Evolutionary conservation across 2,329 filamentous ascomycete species (phyloP).

Genomic region (Coniochaeta pulveracea): DNA sequence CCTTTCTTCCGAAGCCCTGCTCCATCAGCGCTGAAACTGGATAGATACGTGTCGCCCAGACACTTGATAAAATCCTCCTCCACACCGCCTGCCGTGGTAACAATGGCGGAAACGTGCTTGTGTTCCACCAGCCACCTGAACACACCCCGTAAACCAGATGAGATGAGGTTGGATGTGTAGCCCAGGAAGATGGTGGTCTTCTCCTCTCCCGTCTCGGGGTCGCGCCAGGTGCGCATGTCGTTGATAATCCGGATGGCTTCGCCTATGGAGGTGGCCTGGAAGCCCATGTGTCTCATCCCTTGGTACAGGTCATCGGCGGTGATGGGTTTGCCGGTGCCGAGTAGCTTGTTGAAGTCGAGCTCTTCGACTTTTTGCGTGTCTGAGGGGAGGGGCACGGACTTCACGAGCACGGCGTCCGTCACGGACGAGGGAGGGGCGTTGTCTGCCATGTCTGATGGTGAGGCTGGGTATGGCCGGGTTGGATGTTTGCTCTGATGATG

Average conservation of each 20-base stretch:
- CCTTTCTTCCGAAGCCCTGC: slow-evolving; percentile 71
- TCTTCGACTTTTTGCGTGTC: slow-evolving; percentile 75
- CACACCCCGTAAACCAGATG: slow-evolving; percentile 83
- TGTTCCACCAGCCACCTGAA: slow-evolving; percentile 90
- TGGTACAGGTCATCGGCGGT: slow-evolving; percentile 76
- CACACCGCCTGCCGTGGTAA: slow-evolving; percentile 89
- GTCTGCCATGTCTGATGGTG: too few relatives aligned
- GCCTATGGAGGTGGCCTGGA: slow-evolving; percentile 58
- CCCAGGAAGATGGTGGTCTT: slow-evolving; percentile 91
- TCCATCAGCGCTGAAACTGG: slow-evolving; percentile 69
- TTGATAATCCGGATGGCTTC: slow-evolving; percentile 90
- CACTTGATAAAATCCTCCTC: slow-evolving; percentile 99
- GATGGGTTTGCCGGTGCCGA: slow-evolving; percentile 61
- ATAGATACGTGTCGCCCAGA: slow-evolving; percentile 85
- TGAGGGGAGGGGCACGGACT: slow-evolving; percentile 71
- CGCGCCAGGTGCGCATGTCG: slow-evolving; percentile 78
- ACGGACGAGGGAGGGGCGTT: slow-evolving; percentile 47
- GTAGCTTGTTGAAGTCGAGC: slow-evolving; percentile 84
- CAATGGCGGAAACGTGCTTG: slow-evolving; percentile 82
- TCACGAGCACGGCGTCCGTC: slow-evolving; percentile 73
- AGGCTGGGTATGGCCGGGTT: too few relatives aligned
- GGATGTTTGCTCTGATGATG: too few relatives aligned
- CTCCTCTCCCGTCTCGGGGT: slow-evolving; percentile 66
- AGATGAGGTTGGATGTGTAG: slow-evolving; percentile 96
- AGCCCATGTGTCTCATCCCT: slow-evolving; percentile 79